Base-by-base conservation (phyloP, 768 basidiomycete genomes). In the Mrakia blollopis region DNA sequence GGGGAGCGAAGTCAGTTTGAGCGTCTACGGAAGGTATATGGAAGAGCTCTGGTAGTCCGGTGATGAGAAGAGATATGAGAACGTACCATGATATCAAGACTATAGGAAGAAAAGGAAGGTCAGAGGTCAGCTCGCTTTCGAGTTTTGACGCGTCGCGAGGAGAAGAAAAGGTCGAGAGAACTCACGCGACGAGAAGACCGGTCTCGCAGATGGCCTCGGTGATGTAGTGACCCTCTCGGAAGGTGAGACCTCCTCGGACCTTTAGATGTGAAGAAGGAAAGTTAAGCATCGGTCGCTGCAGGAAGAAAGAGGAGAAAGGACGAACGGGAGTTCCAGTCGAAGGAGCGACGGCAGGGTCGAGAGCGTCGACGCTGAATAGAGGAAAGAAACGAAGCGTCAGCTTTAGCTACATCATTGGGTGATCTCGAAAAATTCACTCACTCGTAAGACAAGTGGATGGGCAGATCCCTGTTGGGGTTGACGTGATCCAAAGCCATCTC, bases 191-290 rank as follows among this genome's bases (percentile, higher is more conserved):
- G 28, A 99, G 88, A 76, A 91, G 87, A 9, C 94, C 94, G 8
- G 95, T 98, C 86, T 97, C 94, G 78, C 89, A 89, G 61, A 98
- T 88, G 8, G 92, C 90, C 85, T 98, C 94, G 80, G 92, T 94
- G 81, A 96, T 94, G 83, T 95, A 98, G 84, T 98, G 97, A n/a
- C 95, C 96, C 83, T 99, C 97, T 79, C 97, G 87, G 86, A 98
- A 99, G 30, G 92, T 94, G 78, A 99, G 85, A 16, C 97, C 97
- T 2, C 97, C 97, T 80, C 95, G 91, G 32, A 96, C 57, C 57
- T 57, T 3, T 10, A 57, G 57, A 50, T 4, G 21, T 2, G 18
- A 50, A 3, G 10, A n/a, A 25, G 28, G n/a, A 28, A n/a, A 2
- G 9, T 3, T 57, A 25, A 57, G 57, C 13, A 4, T 50, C 13